Evolutionary conservation across 768 basidiomycete species (phyloP).

Genomic region (Termitomyces eurrhizus): DNA sequence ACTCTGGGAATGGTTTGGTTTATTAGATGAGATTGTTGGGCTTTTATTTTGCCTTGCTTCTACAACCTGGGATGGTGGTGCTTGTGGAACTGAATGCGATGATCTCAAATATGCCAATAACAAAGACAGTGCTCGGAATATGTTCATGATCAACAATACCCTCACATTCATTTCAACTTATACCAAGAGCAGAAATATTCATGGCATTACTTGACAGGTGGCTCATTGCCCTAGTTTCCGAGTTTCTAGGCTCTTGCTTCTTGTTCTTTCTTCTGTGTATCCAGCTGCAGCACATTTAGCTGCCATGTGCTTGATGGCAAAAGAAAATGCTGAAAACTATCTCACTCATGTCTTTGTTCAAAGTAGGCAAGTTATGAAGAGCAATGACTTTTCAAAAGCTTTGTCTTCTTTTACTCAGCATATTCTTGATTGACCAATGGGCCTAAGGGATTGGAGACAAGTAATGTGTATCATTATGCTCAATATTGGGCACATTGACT

Average conservation of each 20-base stretch:
- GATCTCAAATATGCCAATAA: conserved; percentile 3
- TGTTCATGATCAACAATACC: conserved; percentile 2
- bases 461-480: conserved; percentile 4
- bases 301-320: neutral
- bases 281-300: neutral
- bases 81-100: neutral
- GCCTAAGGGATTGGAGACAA: conserved; percentile 1
- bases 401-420: neutral
- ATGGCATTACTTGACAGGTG: neutral
- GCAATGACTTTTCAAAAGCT: neutral
- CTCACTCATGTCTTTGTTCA: conserved; percentile 1
- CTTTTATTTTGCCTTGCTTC: neutral
- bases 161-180: neutral
- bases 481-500: neutral
- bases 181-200: conserved; percentile 1
- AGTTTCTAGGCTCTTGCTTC: neutral
- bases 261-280: neutral
- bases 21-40: conserved; percentile 1
- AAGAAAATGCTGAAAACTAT: neutral
- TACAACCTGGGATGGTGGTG: conserved; percentile 6
- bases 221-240: neutral
- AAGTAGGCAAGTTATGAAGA: conserved; percentile 1
- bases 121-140: neutral
- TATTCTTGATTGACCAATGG: neutral
- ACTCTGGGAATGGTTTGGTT: conserved; percentile 2